These are phyloP conservation scores for Narthecium ossifragum DNA, from an alignment of 106 monocot genomes.

Conservation along the genomic window DNA sequence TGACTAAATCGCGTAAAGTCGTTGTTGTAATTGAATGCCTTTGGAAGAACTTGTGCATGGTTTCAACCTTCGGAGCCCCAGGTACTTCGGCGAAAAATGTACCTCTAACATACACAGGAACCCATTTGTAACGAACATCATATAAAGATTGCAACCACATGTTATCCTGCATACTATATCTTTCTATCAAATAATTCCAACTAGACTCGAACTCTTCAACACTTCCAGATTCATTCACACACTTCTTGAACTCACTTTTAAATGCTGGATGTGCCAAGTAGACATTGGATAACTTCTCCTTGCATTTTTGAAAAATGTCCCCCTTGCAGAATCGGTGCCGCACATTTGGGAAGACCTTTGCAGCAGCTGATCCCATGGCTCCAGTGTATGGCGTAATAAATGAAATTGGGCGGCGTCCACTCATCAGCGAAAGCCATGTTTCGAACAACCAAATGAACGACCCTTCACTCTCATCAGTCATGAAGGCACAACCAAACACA, in stretches of 20 bases:
- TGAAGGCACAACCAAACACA: slow-evolving; percentile 80
- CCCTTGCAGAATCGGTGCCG: slow-evolving; percentile 58
- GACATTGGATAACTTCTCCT: slow-evolving; percentile 52
- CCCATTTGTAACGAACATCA: slow-evolving; percentile 64
- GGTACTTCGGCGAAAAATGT: slow-evolving; percentile 70
- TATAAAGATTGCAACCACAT: slow-evolving; percentile 55
- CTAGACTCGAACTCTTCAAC: slow-evolving; percentile 52
- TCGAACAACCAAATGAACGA: slow-evolving; percentile 88
- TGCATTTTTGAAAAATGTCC: slow-evolving; percentile 57
- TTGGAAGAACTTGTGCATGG: slow-evolving; percentile 77
- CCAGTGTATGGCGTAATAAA: slow-evolving; percentile 39
- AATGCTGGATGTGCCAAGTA: slow-evolving; percentile 41
- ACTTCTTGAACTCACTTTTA: slow-evolving; percentile 67
- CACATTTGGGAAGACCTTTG: slow-evolving; percentile 53
- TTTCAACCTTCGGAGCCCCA: slow-evolving; percentile 42
- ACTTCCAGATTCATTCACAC: slow-evolving; percentile 63
- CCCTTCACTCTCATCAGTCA: slow-evolving; percentile 64
- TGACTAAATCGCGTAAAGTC: slow-evolving; percentile 53
- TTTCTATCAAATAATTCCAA: slow-evolving; percentile 53
- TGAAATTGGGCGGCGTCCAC: slow-evolving; percentile 50
- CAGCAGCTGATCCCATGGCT: slow-evolving; percentile 31
- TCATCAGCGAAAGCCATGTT: slow-evolving; percentile 76
- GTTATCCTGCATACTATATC: slow-evolving; percentile 37
- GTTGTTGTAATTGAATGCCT: slow-evolving; percentile 73
- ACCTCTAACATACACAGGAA: slow-evolving; percentile 59